Evolutionary conservation across 768 basidiomycete species (phyloP), one percentile per base, ranked within the genome.

Genomic region (Tylopilus intermedius): DNA sequence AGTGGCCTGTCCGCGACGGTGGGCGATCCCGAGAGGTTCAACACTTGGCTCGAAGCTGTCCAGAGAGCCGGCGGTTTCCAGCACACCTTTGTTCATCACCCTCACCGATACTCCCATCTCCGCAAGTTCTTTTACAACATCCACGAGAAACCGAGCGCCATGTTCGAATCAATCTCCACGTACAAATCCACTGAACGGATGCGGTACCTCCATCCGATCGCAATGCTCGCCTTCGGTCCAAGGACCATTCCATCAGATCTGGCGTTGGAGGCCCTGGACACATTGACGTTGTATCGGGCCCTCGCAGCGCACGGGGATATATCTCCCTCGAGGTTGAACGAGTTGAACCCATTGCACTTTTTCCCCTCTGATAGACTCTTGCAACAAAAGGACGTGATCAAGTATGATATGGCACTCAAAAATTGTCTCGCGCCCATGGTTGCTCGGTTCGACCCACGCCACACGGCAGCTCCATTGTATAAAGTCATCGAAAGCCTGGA

Each of bases 1-100:
- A 86, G 83, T 57, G 87, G 85, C 21, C 71, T 88, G 22, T 86
- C 84, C 8, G 87, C 86, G 1, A 88, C 86, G 0, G 76, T 88
- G 29, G 86, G 86, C 18, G 70, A 76, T 0, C 84, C 86, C 0
- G 77, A 84, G 44, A 67, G 69, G 15, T 88, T 88, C 67, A 86
- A 82, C 56, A 55, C 68, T 4, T 88, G 86, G 86, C 77, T 88
- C 1, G 70, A 70, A 48, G 75, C 78, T 1, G 79, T 88, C 14
- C 85, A 88, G 64, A 61, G 65, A 47, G 74, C 79, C 0, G 80
- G 83, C 48, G 78, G 80, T 0, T 82, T 79, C 66, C 66, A 78
- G 27, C 80, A 88, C 63, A 72, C 71, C 2, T 80, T 82, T 61
- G 76, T 88, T 39, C 65, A 81, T 49, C 82, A 86, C 62, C 79